These are phyloP conservation scores for Candida ovalis DNA, from an alignment of 805 yeast species.

Conservation along the genomic window DNA sequence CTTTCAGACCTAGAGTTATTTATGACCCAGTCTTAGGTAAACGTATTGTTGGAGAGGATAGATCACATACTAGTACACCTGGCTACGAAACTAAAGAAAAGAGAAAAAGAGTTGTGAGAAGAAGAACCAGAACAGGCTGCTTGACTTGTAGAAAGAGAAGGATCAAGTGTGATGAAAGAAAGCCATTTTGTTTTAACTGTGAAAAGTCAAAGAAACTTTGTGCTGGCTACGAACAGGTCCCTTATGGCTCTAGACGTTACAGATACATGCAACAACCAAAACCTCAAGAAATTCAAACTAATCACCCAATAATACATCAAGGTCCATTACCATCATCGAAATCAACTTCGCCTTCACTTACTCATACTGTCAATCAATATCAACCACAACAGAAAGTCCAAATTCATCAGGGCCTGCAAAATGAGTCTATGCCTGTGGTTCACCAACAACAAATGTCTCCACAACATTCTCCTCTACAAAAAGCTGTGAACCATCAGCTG, in stretches of 20 bases:
- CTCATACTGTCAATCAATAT: not conserved
- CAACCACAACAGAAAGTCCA: not conserved
- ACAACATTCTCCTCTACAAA: not conserved
- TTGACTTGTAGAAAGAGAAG: constrained; percentile 68
- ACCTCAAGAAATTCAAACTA: constrained; percentile 17
- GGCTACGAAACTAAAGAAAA: constrained; percentile 30
- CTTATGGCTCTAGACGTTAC: constrained; percentile 27
- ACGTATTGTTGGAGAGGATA: constrained; percentile 4
- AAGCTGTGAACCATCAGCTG: not conserved
- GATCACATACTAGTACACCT: constrained; percentile 2
- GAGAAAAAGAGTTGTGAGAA: constrained; percentile 41
- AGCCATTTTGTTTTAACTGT: constrained; percentile 67
- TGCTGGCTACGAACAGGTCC: constrained; percentile 56
- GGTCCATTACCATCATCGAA: constrained; percentile 5
- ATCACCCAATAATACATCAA: constrained; percentile 10
- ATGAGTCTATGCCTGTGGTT: not conserved
- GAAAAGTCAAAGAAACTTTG: constrained; percentile 61
- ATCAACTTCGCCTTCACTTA: not conserved
- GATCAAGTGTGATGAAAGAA: constrained; percentile 72
- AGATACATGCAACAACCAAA: constrained; percentile 23
- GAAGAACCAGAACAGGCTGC: constrained; percentile 74
- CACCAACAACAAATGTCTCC: not conserved
- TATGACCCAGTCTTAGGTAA: constrained; percentile 12
- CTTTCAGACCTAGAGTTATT: not conserved
- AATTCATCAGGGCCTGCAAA: not conserved